Evolutionary conservation across 371 early-diverging fungal species (phyloP).

Genomic region (Nematocida minor): DNA sequence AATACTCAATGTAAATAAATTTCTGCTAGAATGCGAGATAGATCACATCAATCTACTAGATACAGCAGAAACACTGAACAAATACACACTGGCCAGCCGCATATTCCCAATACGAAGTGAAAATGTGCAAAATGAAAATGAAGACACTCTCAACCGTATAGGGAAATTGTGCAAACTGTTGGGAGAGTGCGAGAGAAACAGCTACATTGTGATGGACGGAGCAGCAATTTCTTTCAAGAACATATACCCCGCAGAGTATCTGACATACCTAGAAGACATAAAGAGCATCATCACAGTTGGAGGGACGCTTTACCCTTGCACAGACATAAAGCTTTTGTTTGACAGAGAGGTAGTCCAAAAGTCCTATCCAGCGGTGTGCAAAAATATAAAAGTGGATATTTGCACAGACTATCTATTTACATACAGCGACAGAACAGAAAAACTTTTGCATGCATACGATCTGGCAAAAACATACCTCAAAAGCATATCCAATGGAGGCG

Average conservation of each 20-base stretch:
- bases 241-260: conserved; percentile 18
- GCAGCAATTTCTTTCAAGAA: not conserved
- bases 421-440: conserved; percentile 1
- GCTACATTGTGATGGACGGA: conserved; percentile 1
- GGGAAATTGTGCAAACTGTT: not conserved
- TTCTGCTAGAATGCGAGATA: conserved; percentile 54
- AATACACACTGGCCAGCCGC: not conserved
- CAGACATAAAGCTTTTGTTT: conserved; percentile 5
- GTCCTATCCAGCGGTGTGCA: conserved; percentile 32
- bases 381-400: conserved; percentile 12
- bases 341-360: not conserved
- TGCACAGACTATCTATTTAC: conserved; percentile 12
- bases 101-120: conserved; percentile 1
- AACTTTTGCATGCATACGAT: not conserved
- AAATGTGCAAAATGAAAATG: conserved; percentile 20
- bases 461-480: conserved; percentile 36
- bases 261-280: not conserved
- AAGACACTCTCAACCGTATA: not conserved
- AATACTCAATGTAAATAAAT: conserved; percentile 52
- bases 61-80: conserved; percentile 54
- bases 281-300: conserved; percentile 33
- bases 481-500: conserved; percentile 55
- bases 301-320: conserved; percentile 23
- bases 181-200: conserved; percentile 32
- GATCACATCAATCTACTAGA: conserved; percentile 58